Evolutionary conservation across 208 protist genomes (phyloP), one percentile per base, ranked within the genome.

Genomic region (Leishmania martiniquensis): DNA sequence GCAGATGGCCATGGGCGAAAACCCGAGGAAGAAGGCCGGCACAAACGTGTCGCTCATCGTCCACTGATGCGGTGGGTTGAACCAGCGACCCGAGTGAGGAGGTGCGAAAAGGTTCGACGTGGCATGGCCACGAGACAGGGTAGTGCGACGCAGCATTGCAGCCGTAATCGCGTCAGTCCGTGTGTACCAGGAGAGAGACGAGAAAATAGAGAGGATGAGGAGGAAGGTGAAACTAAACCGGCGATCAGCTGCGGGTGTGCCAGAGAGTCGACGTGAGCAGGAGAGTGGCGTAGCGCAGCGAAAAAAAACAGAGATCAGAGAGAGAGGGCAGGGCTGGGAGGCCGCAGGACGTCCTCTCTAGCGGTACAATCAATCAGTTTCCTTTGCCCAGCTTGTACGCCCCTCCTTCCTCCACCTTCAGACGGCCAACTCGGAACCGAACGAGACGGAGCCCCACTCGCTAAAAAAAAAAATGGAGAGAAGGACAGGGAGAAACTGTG

Each of bases 21-120:
- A 95, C 9, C 83, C 86, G 15, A 97, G 44, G 74, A 96, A 93
- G 86, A 96, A 97, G 66, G 85, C 83, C 1, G 92, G 91, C 25
- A 96, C 82, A 73, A 95, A 94, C 32, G 91, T 95, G 67, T 97
- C 94, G 42, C 87, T 96, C 88, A 97, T 95, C 54, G 92, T 97
- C 93, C 94, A 97, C 85, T 96, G 92, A 80, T 97, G 91, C 37
- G 94, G 94, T 17, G 94, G 94, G 82, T 97, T 97, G 82, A 97
- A 97, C 94, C 94, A 97, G 42, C 92, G 89, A 29, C 94, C 94
- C 12, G 92, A 95, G 81, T 93, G 91, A 34, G 94, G 92, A 5
- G 92, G 94, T 4, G 94, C 94, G 74, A 96, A 96, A 45, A 97
- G 72, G 79, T 97, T 97, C 60, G 91, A 96, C 44, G 94, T 97